These are phyloP conservation scores for Rhizopus microsporus DNA, from an alignment of 371 early-diverging fungal species.

Conservation along the genomic window DNA sequence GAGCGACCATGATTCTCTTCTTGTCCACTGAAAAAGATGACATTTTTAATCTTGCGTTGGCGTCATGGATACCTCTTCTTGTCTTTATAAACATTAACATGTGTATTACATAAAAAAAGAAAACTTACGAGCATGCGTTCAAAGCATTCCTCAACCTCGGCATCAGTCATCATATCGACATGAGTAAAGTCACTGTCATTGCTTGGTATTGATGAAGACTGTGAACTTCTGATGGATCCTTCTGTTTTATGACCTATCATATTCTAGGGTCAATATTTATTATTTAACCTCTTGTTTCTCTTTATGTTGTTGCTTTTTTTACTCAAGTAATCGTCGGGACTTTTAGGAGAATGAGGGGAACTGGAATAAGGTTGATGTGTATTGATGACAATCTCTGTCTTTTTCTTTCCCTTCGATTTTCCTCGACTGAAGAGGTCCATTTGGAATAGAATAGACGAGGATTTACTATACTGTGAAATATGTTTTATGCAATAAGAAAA, in stretches of 20 bases:
- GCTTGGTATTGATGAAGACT: constrained; percentile 36
- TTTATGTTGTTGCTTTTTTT: constrained; percentile 13
- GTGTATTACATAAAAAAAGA: background rate
- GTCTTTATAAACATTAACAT: constrained; percentile 20
- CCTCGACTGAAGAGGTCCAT: constrained; percentile 39
- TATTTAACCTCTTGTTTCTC: background rate
- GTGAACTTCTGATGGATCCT: constrained; percentile 25
- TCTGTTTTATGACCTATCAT: constrained; percentile 24
- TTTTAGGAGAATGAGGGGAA: constrained; percentile 24
- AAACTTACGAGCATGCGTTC: constrained; percentile 51
- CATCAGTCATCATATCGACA: constrained; percentile 22
- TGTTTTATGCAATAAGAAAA: background rate
- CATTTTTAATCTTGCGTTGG: constrained; percentile 40
- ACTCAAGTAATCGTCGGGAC: constrained; percentile 27
- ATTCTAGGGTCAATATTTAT: background rate
- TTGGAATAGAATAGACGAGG: constrained; percentile 2
- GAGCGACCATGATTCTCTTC: constrained; percentile 53
- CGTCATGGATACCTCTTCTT: constrained; percentile 49
- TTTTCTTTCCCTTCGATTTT: constrained; percentile 29
- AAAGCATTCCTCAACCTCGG: constrained; percentile 46
- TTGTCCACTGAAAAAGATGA: constrained; percentile 47
- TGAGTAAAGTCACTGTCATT: constrained; percentile 26
- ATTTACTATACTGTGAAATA: no score
- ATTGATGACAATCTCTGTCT: constrained; percentile 11
- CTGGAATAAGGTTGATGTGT: constrained; percentile 10